Conservation (phyloP, 768 basidiomycete genomes). For the Russula dissimulans region DNA sequence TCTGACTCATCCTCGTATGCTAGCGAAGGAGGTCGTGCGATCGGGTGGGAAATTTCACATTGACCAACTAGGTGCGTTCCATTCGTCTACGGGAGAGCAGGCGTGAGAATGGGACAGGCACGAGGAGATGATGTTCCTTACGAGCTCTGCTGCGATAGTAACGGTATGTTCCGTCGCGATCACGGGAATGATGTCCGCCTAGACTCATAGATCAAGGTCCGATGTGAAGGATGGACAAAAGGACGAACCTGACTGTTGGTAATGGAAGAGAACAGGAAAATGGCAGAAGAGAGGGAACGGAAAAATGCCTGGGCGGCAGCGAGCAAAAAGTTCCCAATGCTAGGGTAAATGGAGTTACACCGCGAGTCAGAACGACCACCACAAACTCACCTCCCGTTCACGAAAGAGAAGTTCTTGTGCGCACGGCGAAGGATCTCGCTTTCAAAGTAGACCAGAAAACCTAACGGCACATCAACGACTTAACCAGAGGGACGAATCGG, state of each 20-base stretch:
- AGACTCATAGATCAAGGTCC: constrained; percentile 17
- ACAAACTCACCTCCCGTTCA: constrained; percentile 64
- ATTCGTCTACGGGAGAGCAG: constrained; percentile 44
- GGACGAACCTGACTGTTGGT: constrained; percentile 57
- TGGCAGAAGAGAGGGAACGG: constrained; percentile 84
- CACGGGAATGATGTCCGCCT: constrained; percentile 79
- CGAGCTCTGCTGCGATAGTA: constrained; percentile 89
- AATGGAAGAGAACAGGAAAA: constrained; percentile 89
- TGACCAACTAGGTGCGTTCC: constrained; percentile 78
- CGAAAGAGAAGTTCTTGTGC: constrained; percentile 90
- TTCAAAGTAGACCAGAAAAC: constrained; percentile 90
- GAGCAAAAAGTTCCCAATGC: constrained; percentile 86
- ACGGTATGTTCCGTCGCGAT: constrained; percentile 92
- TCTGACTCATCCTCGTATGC: constrained; percentile 19
- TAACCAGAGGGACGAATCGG: too few species aligned
- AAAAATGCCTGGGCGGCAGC: constrained; percentile 87
- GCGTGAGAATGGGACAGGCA: constrained; percentile 13
- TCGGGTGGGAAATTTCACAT: constrained; percentile 89
- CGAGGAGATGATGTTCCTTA: constrained; percentile 18
- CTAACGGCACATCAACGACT: constrained; percentile 29
- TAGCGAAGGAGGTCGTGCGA: constrained; percentile 24
- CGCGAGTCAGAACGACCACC: neutral
- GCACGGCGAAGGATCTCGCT: constrained; percentile 79
- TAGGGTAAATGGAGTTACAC: constrained; percentile 21
- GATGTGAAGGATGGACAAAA: neutral